These are phyloP conservation scores for Lithospermum erythrorhizon DNA, from an alignment of 257 asterid genomes.

Conservation along the genomic window DNA sequence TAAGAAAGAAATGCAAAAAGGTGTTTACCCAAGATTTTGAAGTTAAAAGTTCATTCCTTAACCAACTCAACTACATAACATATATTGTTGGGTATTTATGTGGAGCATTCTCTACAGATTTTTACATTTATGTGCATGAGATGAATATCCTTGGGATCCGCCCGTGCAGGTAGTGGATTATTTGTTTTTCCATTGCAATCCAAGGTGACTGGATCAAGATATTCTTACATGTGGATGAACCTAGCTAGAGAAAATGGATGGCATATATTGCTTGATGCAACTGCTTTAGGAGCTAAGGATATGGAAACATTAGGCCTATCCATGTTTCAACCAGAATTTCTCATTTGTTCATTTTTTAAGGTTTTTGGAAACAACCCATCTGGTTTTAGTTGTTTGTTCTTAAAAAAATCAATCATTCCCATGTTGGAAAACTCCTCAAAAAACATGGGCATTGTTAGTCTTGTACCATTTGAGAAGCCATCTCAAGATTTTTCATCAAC, in stretches of 20 bases:
- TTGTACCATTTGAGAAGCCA: constrained; percentile 27
- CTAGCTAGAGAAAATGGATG: constrained; percentile 72
- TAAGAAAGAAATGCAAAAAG: no score
- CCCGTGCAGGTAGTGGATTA: constrained; percentile 29
- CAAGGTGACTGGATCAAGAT: constrained; percentile 49
- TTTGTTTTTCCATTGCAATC: constrained; percentile 79
- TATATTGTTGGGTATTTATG: no score
- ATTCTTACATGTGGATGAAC: constrained; percentile 79
- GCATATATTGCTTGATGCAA: constrained; percentile 79
- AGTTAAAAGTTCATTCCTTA: no score
- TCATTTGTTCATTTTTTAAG: constrained; percentile 60
- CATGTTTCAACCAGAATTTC: constrained; percentile 61
- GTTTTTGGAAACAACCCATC: constrained; percentile 78
- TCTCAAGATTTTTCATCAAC: constrained; percentile 6
- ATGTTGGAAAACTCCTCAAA: constrained; percentile 21
- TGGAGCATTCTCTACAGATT: no score
- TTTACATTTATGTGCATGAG: no score
- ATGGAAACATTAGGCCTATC: constrained; percentile 90
- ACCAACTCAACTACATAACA: no score
- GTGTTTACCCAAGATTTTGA: no score
- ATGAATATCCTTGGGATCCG: no score
- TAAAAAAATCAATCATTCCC: constrained; percentile 44
- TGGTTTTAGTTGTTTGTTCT: constrained; percentile 62
- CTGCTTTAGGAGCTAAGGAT: constrained; percentile 61
- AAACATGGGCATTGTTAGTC: constrained; percentile 45